phyloP scores from a whole-genome alignment of 1,284 basidiomycete genomes.

The Rhizoctonia solani region DNA sequence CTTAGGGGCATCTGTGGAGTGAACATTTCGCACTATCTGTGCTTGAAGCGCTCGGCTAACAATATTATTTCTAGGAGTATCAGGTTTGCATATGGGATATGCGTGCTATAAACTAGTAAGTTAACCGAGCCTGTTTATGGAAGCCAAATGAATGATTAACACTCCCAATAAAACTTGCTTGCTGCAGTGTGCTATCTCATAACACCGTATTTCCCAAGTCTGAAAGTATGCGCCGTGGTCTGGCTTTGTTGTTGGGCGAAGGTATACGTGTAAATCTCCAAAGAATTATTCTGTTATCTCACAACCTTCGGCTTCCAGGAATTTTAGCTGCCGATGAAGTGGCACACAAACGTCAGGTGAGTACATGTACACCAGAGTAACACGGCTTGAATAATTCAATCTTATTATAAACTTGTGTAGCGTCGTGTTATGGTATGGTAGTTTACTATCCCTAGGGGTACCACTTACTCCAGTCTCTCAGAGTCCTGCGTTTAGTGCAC shows the following conservation, averaged over 20 bases:
- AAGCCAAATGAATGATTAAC: not conserved
- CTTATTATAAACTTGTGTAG: not conserved
- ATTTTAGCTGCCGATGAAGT: conserved; percentile 8
- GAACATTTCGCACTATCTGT: not conserved
- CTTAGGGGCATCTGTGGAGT: conserved; percentile 27
- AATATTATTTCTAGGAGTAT: not conserved
- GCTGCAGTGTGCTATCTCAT: not conserved
- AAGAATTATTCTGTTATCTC: not conserved
- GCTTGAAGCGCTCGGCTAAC: not conserved
- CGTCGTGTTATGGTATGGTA: conserved; percentile 36
- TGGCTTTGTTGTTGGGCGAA: conserved; percentile 24
- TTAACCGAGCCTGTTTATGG: no score
- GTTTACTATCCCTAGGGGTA: not conserved
- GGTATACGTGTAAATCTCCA: not conserved
- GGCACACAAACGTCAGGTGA: conserved; percentile 22
- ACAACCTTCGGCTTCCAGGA: not conserved
- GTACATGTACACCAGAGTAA: not conserved
- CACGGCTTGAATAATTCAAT: not conserved
- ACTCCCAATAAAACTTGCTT: not conserved
- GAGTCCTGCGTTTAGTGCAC: conserved; percentile 37
- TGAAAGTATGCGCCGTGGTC: not conserved
- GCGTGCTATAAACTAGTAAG: conserved; percentile 24
- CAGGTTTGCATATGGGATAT: conserved; percentile 17
- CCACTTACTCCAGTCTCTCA: not conserved
- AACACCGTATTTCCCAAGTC: not conserved